These are phyloP conservation scores for Aurantiochytrium sp. DNA, from an alignment of 108 stramenopile species.

Conservation along the genomic window DNA sequence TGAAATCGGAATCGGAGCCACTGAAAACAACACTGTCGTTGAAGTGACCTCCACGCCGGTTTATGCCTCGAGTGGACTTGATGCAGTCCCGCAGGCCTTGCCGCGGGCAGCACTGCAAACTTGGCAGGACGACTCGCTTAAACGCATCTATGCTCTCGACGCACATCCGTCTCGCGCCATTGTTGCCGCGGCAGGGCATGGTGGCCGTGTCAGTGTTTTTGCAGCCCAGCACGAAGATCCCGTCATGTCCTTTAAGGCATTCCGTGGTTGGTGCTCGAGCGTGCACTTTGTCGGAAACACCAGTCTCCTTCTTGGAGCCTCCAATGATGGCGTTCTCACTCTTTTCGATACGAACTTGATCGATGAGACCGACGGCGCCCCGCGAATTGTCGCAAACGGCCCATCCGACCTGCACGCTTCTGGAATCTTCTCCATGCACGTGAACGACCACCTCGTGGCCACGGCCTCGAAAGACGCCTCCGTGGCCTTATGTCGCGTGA, in stretches of 20 bases:
- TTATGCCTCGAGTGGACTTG: background rate
- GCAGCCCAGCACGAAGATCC: background rate
- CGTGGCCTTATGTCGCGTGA: background rate
- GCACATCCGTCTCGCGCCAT: background rate
- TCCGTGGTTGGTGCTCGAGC: background rate
- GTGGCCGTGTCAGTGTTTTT: background rate
- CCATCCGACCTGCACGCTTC: background rate
- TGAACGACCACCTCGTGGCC: background rate
- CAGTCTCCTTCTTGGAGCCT: background rate
- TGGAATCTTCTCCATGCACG: background rate
- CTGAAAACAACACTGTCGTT: too few relatives aligned
- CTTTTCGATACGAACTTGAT: background rate
- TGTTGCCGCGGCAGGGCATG: background rate
- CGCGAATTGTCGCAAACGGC: background rate
- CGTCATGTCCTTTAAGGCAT: background rate
- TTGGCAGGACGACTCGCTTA: background rate
- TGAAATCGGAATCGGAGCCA: too few relatives aligned
- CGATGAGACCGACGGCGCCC: background rate
- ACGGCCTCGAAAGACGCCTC: background rate
- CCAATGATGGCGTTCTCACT: background rate
- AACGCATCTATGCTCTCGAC: background rate
- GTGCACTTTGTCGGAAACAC: background rate
- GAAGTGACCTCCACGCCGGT: too few relatives aligned
- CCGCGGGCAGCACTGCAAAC: background rate
- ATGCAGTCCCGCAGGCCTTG: background rate